Base-by-base conservation (phyloP, 108 stramenopile species). In the Pseudonitzschia delicatissima region DNA sequence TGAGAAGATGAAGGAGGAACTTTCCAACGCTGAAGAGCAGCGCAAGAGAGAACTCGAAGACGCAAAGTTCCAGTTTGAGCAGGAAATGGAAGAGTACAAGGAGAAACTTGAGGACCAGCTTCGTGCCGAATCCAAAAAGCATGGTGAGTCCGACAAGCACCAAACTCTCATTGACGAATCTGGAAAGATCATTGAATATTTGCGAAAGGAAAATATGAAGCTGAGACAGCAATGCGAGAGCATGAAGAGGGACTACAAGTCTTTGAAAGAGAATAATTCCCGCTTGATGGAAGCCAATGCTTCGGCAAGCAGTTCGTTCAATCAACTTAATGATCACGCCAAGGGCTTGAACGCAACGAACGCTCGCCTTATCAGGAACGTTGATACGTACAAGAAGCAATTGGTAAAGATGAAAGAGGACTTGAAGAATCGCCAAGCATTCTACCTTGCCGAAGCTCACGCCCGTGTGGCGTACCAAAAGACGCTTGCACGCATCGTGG, bases 381-480 rank as follows among this genome's bases (percentile, higher is more conserved):
- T 85, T 0, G 67, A 76, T 27, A 65, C 63, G 4, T 74, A 68
- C 66, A 86, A 89, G 74, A 67, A 80, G 60, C 61, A 78, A 37
- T 51, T 74, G 0, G 69, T 71, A 12, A 67, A 74, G 47, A 57
- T 84, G 62, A 86, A 87, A 76, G 88, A 90, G 42, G 85, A 84
- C 42, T 69, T 86, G 47, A 80, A 82, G 76, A 82, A 82, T 61
- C 77, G 80, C 31, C 82, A 86, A 57, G 83, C 82, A 13, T 73
- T 77, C 18, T 90, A 90, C 62, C 64, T 86, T 32, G 73, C 83
- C 6, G 82, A 86, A 71, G 88, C 86, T n/a, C 84, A 86, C 49
- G 75, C 82, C 58, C 77, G 84, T 61, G 62, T 86, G 21, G 70
- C 76, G 33, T 85, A 86, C 73, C 79, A 83, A 45, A 84, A 86